Base-by-base conservation (phyloP, 805 yeast genomes). In the Alloascoidea hylecoeti region DNA sequence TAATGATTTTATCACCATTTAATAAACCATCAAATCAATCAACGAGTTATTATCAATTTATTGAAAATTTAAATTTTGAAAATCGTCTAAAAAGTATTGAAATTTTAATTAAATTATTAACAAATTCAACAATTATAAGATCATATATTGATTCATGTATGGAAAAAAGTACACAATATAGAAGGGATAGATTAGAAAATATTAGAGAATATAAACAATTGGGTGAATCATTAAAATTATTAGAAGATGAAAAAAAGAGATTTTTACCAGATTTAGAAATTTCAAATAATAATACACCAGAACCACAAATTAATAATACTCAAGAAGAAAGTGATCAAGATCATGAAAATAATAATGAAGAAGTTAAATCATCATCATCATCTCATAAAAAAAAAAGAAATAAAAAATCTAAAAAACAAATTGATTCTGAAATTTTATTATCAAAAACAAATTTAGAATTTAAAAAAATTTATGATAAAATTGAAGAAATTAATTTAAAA, bases 151-250 rank as follows among this genome's bases (percentile, higher is more conserved):
- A 84, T 40, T 63, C 66, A 41, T 72, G 81, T 42, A 63, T 79
- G 55, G 92, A 79, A 16, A 72, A 70, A 19, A 63, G 79, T 1
- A 65, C 82, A 9, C 30, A 60, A 17, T 51, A 79, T 18, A 69
- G 94, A 47, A 67, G 86, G 43, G 77, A 72, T 38, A 66, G 85
- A 43, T 58, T 78, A 30, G 94, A 83, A 38, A 59, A 64, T 28
- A 65, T 74, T 23, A 68, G 78, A 44, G 88, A 80, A 40, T 65
- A 69, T 47, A 78, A 75, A 48, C 40, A 47, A 1, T 53, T 64
- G 0, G 55, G 64, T 17, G 92, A 82, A 30, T 58, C 57, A 30
- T 73, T 76, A 2, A 67, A 64, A 39, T 55, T 48, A 30, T 46
- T 63, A 3, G 68, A 69, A 34, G 69, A 63, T 38, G 66, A 62